Percentiles rank a stretch among this genome's conserved stretches.
phyloP scores from a whole-genome alignment of 441 rosid genomes.

The Corymbia calophylla region DNA sequence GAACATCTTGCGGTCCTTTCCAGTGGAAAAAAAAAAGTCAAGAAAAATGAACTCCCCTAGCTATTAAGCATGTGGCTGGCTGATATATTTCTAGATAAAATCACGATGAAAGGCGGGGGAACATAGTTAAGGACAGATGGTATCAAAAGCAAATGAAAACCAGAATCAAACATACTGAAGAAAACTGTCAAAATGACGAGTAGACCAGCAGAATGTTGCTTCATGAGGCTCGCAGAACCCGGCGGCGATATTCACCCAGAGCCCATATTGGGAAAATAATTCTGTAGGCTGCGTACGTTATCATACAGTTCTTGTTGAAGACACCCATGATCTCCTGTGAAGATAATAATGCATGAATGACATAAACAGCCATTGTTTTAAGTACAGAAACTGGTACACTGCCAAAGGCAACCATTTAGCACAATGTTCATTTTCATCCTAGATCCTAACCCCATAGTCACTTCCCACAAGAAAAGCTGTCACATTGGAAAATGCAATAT shows the following conservation, averaged over 20 bases:
- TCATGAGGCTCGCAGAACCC: neutral
- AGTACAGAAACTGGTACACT: neutral
- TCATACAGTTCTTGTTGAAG: neutral
- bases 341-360: neutral
- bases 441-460: neutral
- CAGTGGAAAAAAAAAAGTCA: neutral
- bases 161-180: neutral
- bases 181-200: neutral
- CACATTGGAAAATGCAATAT: neutral
- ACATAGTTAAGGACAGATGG: neutral
- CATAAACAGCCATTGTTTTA: neutral
- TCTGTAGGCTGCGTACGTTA: neutral
- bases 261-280: neutral
- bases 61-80: neutral
- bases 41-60: neutral
- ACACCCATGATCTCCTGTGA: neutral
- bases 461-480: neutral
- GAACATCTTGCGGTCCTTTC: neutral
- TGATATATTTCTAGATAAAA: neutral
- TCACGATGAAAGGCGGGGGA: neutral
- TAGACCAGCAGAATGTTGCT: neutral
- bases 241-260: neutral
- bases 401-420: neutral
- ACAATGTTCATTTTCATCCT: neutral
- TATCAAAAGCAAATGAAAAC: neutral